Evolutionary conservation across 2,329 filamentous ascomycete genomes (phyloP), one percentile per base, ranked within the genome.

Genomic region (Geosmithia flava): DNA sequence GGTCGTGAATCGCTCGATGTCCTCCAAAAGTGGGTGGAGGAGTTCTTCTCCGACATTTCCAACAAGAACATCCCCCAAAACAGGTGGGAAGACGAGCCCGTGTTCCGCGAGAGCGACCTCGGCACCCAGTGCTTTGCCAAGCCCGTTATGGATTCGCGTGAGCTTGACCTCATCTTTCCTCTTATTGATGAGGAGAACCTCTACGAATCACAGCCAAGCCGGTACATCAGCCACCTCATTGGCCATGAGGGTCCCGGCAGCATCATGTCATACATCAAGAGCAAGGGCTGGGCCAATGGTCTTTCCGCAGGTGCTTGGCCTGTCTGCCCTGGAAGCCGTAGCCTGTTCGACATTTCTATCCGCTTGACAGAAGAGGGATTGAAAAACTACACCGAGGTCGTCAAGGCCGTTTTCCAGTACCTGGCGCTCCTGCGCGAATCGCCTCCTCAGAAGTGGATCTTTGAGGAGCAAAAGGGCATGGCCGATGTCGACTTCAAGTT

Each of bases 401-500:
- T 85, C 53, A 90, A 90, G 63, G 78, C 83, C 29, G 76, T 95
- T 52, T 96, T 96, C 68, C 84, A 95, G 62, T 98, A 98, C 58
- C 81, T 97, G 53, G 81, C 88, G 11, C 78, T 98, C 62, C 76
- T 98, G 49, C 81, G 81, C 53, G 86, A 95, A 57, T 75, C 76
- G 2, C 78, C 84, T 5, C 90, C 91, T 0, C 84, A 94, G 55
- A 74, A 94, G 62, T 97, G 93, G 93, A 89, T 97, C 50, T 90
- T 93, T 50, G 80, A 95, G 30, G 93, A 98, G 66, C 85, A 93
- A 64, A 91, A 89, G 64, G 82, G 83, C 37, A 81, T 97, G 68
- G 83, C 86, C 43, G 90, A 97, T 55, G 87, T 97, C 13, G 86
- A 95, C 56, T 98, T 98, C 73, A 87, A 85, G 54, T 98, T 95